Evolutionary conservation across 352 stramenopile genomes (phyloP).

Genomic region (Pythium guiyangense): DNA sequence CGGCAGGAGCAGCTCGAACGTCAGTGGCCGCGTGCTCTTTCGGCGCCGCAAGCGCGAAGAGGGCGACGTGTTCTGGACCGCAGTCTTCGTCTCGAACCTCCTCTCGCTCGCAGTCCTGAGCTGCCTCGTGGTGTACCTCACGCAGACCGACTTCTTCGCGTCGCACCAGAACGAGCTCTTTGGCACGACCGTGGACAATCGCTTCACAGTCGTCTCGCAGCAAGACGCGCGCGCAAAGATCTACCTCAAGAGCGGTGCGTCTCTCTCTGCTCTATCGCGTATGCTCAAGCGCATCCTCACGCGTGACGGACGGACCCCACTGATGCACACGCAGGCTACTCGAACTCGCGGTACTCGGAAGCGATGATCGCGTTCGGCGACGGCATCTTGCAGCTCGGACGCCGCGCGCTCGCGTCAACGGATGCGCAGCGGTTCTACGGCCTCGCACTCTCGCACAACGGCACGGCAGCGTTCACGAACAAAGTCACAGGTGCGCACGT

Average conservation of each 20-base stretch:
- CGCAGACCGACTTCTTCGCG: constrained; percentile 79
- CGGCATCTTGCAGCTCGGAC: constrained; percentile 58
- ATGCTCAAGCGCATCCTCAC: neutral
- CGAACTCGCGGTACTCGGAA: constrained; percentile 62
- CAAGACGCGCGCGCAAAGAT: constrained; percentile 61
- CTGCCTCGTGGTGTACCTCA: constrained; percentile 62
- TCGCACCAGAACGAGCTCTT: constrained; percentile 80
- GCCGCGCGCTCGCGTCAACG: constrained; percentile 35
- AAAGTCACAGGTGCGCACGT: constrained; percentile 38
- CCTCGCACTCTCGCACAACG: constrained; percentile 58
- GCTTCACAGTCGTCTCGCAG: constrained; percentile 74
- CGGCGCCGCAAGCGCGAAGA: constrained; percentile 41
- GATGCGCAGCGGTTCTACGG: constrained; percentile 67
- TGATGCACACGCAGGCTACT: too few species aligned
- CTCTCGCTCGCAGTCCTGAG: constrained; percentile 63
- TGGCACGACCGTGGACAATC: constrained; percentile 73
- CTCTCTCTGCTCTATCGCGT: neutral
- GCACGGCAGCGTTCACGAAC: constrained; percentile 64
- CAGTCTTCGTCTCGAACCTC: constrained; percentile 59
- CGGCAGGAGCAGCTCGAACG: constrained; percentile 21
- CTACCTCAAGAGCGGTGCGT: constrained; percentile 70
- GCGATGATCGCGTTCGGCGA: constrained; percentile 66
- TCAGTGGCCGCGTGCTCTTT: constrained; percentile 42
- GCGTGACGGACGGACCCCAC: too few species aligned
- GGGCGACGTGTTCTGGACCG: constrained; percentile 69